These are phyloP conservation scores for Garcia nutans DNA, from an alignment of 345 rosid species.

Conservation along the genomic window DNA sequence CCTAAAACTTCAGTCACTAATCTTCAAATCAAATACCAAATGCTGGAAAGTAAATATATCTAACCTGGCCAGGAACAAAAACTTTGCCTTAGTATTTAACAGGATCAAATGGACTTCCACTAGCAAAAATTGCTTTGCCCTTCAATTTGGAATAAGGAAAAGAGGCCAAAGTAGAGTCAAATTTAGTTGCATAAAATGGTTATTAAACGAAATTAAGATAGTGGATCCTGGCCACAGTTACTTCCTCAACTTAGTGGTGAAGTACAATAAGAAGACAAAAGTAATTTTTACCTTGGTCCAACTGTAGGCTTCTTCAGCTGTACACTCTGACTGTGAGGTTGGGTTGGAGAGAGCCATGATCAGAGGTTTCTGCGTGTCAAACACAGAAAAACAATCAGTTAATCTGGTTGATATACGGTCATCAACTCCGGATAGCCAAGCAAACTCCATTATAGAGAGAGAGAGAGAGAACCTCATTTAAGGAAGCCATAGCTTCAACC, in stretches of 20 bases:
- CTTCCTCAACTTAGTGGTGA: not conserved
- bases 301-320: conserved; percentile 89
- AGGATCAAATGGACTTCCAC: conserved; percentile 96
- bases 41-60: not conserved
- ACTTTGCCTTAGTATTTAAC: conserved; percentile 64
- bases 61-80: conserved; percentile 82
- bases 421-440: not conserved
- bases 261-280: not conserved
- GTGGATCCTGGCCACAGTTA: not conserved
- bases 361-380: conserved; percentile 68
- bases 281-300: conserved; percentile 66
- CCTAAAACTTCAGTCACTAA: not conserved
- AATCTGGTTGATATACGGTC: not conserved
- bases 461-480: conserved; percentile 59
- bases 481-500: conserved; percentile 69
- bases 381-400: not conserved
- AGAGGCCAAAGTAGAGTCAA: not conserved
- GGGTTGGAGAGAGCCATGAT: conserved; percentile 93
- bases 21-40: conserved; percentile 8
- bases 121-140: conserved; percentile 89
- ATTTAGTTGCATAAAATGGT: not conserved
- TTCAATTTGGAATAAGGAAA: conserved; percentile 24
- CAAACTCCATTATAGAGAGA: not conserved
- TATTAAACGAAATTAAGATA: not conserved
- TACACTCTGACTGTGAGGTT: conserved; percentile 92